Evolutionary conservation across 2,329 filamentous ascomycete genomes (phyloP).

Genomic region (Phialemoniopsis sp.): DNA sequence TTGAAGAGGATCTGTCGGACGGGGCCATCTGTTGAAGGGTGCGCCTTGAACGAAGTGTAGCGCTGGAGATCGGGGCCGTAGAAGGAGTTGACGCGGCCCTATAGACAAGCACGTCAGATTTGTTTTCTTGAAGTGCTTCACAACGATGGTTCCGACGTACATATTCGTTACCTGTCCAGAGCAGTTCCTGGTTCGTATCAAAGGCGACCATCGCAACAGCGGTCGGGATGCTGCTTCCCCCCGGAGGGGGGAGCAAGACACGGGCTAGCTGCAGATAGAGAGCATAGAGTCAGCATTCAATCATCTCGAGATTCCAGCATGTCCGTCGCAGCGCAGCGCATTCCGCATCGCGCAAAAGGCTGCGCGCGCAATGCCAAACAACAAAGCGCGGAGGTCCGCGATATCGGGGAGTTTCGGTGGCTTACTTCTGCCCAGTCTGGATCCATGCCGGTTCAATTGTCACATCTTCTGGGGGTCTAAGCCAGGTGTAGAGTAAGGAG

Average conservation of each 20-base stretch:
- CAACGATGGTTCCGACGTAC: conserved; percentile 43
- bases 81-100: conserved; percentile 89
- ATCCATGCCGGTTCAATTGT: conserved; percentile 1
- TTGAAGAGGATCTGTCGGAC: conserved; percentile 89
- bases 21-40: conserved; percentile 67
- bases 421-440: conserved; percentile 7
- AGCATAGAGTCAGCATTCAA: background rate
- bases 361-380: too few relatives aligned
- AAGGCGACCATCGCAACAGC: conserved; percentile 80
- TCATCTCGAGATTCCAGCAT: too few relatives aligned
- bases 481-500: too few relatives aligned
- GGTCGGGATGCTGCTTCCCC: conserved; percentile 64
- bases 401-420: background rate
- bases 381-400: too few relatives aligned
- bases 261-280: conserved; percentile 61
- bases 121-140: too few relatives aligned
- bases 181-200: conserved; percentile 80
- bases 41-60: conserved; percentile 87
- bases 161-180: conserved; percentile 92
- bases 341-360: too few relatives aligned
- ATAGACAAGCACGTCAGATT: background rate
- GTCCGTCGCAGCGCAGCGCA: too few relatives aligned
- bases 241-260: conserved; percentile 75
- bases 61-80: conserved; percentile 78
- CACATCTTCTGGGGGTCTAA: too few relatives aligned